Percentiles rank a stretch among this genome's conserved stretches.
These are phyloP conservation scores for Thielaviopsis punctulata DNA, from an alignment of 2,329 filamentous ascomycete genomes.

Conservation along the genomic window DNA sequence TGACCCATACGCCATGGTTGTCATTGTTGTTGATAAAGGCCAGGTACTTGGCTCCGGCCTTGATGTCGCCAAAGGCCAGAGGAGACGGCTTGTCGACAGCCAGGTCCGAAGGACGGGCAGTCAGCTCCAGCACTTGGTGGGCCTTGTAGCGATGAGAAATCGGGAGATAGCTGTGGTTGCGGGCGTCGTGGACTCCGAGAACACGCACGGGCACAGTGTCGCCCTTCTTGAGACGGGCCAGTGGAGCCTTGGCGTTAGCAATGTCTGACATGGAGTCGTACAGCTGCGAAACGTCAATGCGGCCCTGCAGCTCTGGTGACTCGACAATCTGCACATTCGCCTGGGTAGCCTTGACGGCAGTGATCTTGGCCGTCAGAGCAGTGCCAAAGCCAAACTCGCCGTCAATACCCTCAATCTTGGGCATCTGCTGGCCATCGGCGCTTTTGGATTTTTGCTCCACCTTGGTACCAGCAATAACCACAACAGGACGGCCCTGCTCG, in stretches of 20 bases:
- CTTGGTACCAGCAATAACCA: conserved; percentile 29
- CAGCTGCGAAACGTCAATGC: conserved; percentile 77
- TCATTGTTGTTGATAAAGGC: conserved; percentile 85
- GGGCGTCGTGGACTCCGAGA: conserved; percentile 75
- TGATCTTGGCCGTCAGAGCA: conserved; percentile 57
- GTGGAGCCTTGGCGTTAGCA: conserved; percentile 59
- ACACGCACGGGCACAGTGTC: conserved; percentile 59
- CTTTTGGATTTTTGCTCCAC: conserved; percentile 21
- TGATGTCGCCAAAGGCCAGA: conserved; percentile 55
- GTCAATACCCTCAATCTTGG: conserved; percentile 22
- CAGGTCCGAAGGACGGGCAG: conserved; percentile 55
- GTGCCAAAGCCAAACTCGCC: conserved; percentile 60
- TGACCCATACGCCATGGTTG: conserved; percentile 73
- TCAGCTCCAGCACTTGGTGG: conserved; percentile 75
- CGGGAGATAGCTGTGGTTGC: conserved; percentile 79
- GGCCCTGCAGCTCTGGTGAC: conserved; percentile 58
- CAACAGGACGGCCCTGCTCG: conserved; percentile 49
- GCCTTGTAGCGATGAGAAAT: conserved; percentile 70
- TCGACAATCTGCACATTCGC: conserved; percentile 80
- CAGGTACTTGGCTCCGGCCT: conserved; percentile 52
- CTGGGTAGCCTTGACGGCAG: conserved; percentile 79
- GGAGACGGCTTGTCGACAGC: conserved; percentile 28
- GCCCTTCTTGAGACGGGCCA: conserved; percentile 41
- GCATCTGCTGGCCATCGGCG: conserved; percentile 14
- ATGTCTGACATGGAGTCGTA: conserved; percentile 85